Conservation (phyloP, 768 basidiomycete genomes). For the Collybia mongolica region DNA sequence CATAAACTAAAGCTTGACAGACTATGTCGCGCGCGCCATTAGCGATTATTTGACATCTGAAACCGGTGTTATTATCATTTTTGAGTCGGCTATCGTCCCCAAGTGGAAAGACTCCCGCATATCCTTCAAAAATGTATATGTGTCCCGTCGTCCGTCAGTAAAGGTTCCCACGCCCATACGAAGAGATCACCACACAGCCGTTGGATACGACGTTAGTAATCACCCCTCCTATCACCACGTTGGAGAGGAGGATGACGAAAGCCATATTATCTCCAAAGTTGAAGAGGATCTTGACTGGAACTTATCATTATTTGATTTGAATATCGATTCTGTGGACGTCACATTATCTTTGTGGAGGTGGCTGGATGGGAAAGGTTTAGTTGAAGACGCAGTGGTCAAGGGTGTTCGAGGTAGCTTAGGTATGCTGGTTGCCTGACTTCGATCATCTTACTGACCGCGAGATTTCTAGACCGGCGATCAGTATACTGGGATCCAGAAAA, state of each 20-base stretch:
- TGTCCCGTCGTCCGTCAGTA: slow-evolving; percentile 62
- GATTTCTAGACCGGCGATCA: slow-evolving; percentile 74
- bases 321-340: slow-evolving; percentile 93
- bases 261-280: slow-evolving; percentile 19
- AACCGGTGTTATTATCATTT: slow-evolving; percentile 92
- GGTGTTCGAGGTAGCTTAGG: slow-evolving; percentile 94
- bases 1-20: slow-evolving; percentile 33
- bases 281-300: slow-evolving; percentile 58
- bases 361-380: slow-evolving; percentile 93
- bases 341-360: slow-evolving; percentile 88
- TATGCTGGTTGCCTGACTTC: slow-evolving; percentile 29
- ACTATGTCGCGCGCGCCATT: slow-evolving; percentile 81
- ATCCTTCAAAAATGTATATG: slow-evolving; percentile 95
- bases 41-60: slow-evolving; percentile 92
- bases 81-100: slow-evolving; percentile 97
- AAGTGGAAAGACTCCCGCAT: slow-evolving; percentile 96
- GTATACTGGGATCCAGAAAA: slow-evolving; percentile 85
- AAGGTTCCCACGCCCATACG: slow-evolving; percentile 15
- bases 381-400: slow-evolving; percentile 88
- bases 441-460: background rate
- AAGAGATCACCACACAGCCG: slow-evolving; percentile 52
- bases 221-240: slow-evolving; percentile 69
- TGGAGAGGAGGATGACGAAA: slow-evolving; percentile 60
- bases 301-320: slow-evolving; percentile 91
- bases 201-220: slow-evolving; percentile 75